Evolutionary conservation across 805 yeast species (phyloP).

Genomic region (Ogataea allantospora): DNA sequence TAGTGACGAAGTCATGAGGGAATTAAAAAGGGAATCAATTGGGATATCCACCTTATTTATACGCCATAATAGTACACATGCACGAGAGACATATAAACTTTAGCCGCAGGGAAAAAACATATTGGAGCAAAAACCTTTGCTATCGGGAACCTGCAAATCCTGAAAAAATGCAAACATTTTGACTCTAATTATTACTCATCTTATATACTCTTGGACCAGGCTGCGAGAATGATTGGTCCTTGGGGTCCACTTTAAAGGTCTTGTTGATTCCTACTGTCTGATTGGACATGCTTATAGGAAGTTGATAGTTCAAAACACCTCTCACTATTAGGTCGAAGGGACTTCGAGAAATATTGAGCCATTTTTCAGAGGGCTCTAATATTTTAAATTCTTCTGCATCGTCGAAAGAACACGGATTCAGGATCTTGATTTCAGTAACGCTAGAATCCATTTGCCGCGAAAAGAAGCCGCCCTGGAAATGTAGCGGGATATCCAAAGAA

Average conservation of each 20-base stretch:
- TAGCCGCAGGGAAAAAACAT: constrained; percentile 1
- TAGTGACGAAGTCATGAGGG: constrained; percentile 9
- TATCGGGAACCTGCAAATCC: background rate
- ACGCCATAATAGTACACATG: constrained; percentile 3
- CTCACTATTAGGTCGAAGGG: constrained; percentile 85
- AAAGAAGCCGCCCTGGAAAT: constrained; percentile 76
- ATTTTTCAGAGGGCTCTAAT: constrained; percentile 43
- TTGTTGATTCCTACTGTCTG: constrained; percentile 63
- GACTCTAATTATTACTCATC: background rate
- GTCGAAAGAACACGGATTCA: constrained; percentile 62
- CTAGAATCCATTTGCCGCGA: constrained; percentile 57
- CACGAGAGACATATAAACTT: background rate
- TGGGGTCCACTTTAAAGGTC: constrained; percentile 55
- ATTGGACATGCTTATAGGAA: constrained; percentile 58
- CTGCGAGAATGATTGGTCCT: constrained; percentile 9
- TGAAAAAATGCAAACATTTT: too few relatives aligned
- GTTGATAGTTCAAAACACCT: constrained; percentile 74
- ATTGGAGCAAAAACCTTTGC: background rate
- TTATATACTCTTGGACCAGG: constrained; percentile 1
- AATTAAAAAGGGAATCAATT: background rate
- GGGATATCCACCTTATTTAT: constrained; percentile 5
- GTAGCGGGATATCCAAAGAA: constrained; percentile 67
- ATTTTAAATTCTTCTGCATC: constrained; percentile 12
- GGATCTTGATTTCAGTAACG: constrained; percentile 65
- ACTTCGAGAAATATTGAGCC: constrained; percentile 71